Evolutionary conservation across 306 rosid genomes (phyloP).

Genomic region (Hippophae tibetana): DNA sequence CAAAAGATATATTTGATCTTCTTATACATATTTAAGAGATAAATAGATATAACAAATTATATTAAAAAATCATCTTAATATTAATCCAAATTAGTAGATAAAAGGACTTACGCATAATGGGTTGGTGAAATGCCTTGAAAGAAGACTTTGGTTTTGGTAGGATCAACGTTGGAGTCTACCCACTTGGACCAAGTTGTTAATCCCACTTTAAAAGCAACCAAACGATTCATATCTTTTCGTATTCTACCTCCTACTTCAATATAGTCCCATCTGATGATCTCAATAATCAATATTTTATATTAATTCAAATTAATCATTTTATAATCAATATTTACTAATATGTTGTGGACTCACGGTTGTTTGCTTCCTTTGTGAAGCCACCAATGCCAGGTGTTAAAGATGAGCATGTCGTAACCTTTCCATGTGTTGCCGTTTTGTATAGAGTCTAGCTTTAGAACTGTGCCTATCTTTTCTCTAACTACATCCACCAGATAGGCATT

Average conservation of each 20-base stretch:
- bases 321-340: background rate
- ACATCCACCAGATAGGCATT: slow-evolving; percentile 38
- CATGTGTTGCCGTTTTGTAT: slow-evolving; percentile 27
- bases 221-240: slow-evolving; percentile 31
- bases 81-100: no score
- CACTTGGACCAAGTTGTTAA: slow-evolving; percentile 41
- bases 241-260: slow-evolving; percentile 19
- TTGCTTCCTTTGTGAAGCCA: slow-evolving; percentile 36
- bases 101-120: slow-evolving; percentile 11
- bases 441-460: slow-evolving; percentile 34
- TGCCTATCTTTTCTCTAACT: slow-evolving; percentile 21
- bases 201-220: slow-evolving; percentile 23
- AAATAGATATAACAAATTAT: no score
- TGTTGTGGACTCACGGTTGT: slow-evolving; percentile 14
- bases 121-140: slow-evolving; percentile 39
- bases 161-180: slow-evolving; percentile 28
- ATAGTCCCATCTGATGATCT: slow-evolving; percentile 28
- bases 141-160: slow-evolving; percentile 21
- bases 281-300: no score
- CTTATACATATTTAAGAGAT: no score
- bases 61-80: no score
- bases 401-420: slow-evolving; percentile 34
- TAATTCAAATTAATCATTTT: background rate
- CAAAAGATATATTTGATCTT: no score
- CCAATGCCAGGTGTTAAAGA: slow-evolving; percentile 50